These are phyloP conservation scores for Glycyrrhiza uralensis DNA, from an alignment of 306 rosid species.

Conservation along the genomic window DNA sequence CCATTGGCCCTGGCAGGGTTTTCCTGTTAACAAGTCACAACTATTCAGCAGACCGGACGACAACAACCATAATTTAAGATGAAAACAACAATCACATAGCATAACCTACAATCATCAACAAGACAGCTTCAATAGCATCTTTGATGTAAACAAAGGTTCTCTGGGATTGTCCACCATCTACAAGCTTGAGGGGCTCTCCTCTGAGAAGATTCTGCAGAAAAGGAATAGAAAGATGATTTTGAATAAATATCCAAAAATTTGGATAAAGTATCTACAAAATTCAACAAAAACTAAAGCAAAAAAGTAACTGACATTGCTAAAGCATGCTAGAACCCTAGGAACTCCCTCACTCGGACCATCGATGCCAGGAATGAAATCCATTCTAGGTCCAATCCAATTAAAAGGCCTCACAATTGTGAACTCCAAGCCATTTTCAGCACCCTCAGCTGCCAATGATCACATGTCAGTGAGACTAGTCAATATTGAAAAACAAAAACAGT, in stretches of 20 bases:
- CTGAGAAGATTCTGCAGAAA: constrained; percentile 84
- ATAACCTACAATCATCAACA: constrained; percentile 80
- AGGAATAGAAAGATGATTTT: not conserved
- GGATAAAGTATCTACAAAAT: not conserved
- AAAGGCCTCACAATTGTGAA: constrained; percentile 94
- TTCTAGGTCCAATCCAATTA: constrained; percentile 97
- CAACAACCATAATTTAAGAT: not conserved
- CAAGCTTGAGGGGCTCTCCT: constrained; percentile 93
- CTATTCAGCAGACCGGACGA: not conserved
- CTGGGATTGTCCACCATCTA: constrained; percentile 96
- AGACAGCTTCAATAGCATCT: constrained; percentile 97
- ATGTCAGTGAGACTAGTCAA: constrained; percentile 5
- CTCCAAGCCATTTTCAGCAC: constrained; percentile 91
- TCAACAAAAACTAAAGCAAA: not conserved
- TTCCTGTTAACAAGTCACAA: constrained; percentile 58
- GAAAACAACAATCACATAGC: not conserved
- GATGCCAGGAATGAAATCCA: constrained; percentile 98
- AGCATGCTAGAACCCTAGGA: constrained; percentile 97
- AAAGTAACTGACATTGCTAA: constrained; percentile 64
- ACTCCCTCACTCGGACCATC: constrained; percentile 99
- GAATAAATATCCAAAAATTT: not conserved
- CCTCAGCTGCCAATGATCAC: constrained; percentile 68
- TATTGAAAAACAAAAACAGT: not conserved
- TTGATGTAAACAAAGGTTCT: constrained; percentile 92
- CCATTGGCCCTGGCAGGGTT: constrained; percentile 90